Base-by-base conservation (phyloP, 2,329 filamentous ascomycete species). In the Fusarium cyanostomum region DNA sequence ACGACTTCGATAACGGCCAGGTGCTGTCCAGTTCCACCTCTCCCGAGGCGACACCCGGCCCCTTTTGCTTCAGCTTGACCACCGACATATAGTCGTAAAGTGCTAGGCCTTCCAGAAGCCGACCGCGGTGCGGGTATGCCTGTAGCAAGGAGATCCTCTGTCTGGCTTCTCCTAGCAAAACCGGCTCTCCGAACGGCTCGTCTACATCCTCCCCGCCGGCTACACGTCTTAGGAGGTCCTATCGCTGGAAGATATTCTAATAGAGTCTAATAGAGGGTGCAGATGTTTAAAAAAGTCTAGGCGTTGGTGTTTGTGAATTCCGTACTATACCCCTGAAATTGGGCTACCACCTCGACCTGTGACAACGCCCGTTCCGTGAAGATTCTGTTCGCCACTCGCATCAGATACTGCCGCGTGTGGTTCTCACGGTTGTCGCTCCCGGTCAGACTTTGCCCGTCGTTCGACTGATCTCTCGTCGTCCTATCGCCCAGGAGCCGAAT, bases 71-170 rank as follows among this genome's bases (percentile, higher is more conserved):
- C 27, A 58, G 41, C 26, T 26, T 37, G 15, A 58, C 41, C 10
- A 58, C 18, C 8, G 54, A 46, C 31, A 53, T 35, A 21, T 53
- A 58, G 30, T 58, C 55, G 26, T 58, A 58, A 9, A 58, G 31
- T 12, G 12, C 45, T 4, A 58, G 27, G 3, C 12, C 28, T 26
- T 27, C 27, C 27, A 58, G 39, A 8, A 58, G 7, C 12, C 6
- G 15, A 13, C 49, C 49, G 12, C 49, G 55, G 27, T 58, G 43
- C 12, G 21, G 24, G 41, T 58, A 58, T 5, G 55, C 55, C 18
- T 58, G 12, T 21, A 53, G 8, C 15, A 41, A 43, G 7, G 41
- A 27, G 27, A 56, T 27, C 35, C 24, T 58, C 15, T 41, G 21
- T 15, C 55, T 50, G 5, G 12, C 43, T 12, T 46, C 42, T 13